Evolutionary conservation across 1,284 basidiomycete genomes (phyloP).

Genomic region (Pseudozyma sp.): DNA sequence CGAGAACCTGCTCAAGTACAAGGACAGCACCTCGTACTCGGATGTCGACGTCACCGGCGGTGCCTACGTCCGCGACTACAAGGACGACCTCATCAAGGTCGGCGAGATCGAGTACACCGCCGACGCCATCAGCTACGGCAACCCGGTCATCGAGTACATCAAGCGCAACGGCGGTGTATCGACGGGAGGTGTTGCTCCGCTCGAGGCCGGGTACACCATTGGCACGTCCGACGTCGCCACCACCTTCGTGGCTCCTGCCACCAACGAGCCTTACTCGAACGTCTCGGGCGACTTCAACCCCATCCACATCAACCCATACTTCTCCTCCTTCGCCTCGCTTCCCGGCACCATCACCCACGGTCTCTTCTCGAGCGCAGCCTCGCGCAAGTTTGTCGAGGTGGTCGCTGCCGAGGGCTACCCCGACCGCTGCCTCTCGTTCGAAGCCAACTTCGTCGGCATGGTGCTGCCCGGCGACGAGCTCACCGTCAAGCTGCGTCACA

Average conservation of each 20-base stretch:
- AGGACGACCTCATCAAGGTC: constrained; percentile 60
- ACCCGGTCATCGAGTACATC: constrained; percentile 92
- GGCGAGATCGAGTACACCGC: constrained; percentile 60
- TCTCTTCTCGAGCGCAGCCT: constrained; percentile 95
- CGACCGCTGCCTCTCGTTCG: constrained; percentile 73
- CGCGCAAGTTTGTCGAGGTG: constrained; percentile 90
- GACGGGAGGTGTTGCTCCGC: constrained; percentile 78
- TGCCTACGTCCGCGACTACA: constrained; percentile 61
- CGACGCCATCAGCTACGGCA: constrained; percentile 72
- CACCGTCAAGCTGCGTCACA: constrained; percentile 78
- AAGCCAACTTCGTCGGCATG: constrained; percentile 86
- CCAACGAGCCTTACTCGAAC: constrained; percentile 93
- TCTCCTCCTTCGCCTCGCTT: constrained; percentile 90
- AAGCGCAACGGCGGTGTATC: constrained; percentile 86
- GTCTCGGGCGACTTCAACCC: constrained; percentile 96
- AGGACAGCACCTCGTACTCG: constrained; percentile 87
- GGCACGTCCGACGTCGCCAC: constrained; percentile 41
- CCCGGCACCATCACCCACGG: constrained; percentile 98
- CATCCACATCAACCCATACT: constrained; percentile 99
- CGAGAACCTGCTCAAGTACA: constrained; percentile 86
- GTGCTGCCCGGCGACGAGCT: constrained; percentile 92
- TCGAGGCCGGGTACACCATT: constrained; percentile 74
- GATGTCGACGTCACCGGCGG: constrained; percentile 82
- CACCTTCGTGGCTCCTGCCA: constrained; percentile 73
- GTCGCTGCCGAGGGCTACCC: constrained; percentile 92